Evolutionary conservation across 768 basidiomycete species (phyloP), one percentile per base, ranked within the genome.

Genomic region (Dentipellis sp.): DNA sequence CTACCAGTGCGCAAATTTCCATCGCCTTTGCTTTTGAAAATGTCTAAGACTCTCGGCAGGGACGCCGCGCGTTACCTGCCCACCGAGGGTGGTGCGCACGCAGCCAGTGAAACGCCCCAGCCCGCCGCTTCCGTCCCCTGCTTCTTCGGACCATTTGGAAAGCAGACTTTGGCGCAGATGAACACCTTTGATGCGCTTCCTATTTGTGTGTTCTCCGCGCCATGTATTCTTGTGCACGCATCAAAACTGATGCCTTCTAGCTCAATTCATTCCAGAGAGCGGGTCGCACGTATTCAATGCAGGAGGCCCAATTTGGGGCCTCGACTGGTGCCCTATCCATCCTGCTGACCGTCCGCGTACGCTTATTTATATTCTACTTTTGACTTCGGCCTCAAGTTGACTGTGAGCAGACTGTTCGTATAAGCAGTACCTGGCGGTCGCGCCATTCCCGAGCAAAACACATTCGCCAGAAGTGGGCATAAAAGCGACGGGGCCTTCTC

Each of bases 241-340:
- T 47, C 34, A 10, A 5, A 14, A 19, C 55, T 40, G 34, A 56
- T 52, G 38, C 36, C 36, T 55, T n/a, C 10, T 62, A 94, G 91
- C 81, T 39, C 72, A 81, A 10, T 80, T 78, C 59, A 69, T 84
- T 10, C 72, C 80, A 2, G 78, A 77, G 39, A 83, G 80, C 60
- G 73, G 75, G 29, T 77, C 86, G 0, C 78, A 86, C 58, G 73
- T 95, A 1, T 86, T 97, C 68, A 90, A 86, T 59, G 86, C 89
- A 0, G 97, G 97, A 6, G 88, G 86, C 2, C 88, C 91, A 0
- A 87, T 91, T n/a, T 91, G 88, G 84, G 91, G 84, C 2, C 65
- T 95, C 37, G 92, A 94, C 61, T 98, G 94, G 94, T 94, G 93
- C 67, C 95, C 97, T 3, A 81, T 85, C 21, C 78, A 86, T 58